Percentiles rank a stretch among this genome's conserved stretches.
phyloP scores from a whole-genome alignment of 208 protist genomes.

The Dictyostelium gargantuum region DNA sequence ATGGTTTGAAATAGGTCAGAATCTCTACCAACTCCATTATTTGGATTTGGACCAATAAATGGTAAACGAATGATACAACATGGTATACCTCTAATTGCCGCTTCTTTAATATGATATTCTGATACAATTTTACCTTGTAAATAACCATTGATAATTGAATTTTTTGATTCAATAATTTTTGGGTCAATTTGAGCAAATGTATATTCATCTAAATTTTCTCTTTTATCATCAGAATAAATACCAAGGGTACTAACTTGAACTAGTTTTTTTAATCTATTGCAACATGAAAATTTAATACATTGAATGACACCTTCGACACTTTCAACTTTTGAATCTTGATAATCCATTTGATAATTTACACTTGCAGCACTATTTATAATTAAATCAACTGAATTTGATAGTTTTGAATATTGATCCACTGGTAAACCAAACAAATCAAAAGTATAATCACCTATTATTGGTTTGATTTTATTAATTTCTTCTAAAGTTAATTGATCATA shows the following conservation, averaged over 20 bases:
- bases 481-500: not conserved
- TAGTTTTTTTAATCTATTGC: not conserved
- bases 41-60: not conserved
- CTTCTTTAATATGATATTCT: not conserved
- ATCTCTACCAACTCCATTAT: not conserved
- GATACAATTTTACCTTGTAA: not conserved
- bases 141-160: not conserved
- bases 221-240: not conserved
- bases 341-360: not conserved
- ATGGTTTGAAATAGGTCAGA: not conserved
- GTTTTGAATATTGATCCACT: not conserved
- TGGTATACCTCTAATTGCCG: not conserved
- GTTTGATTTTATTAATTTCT: not conserved
- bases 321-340: not conserved
- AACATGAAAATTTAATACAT: not conserved
- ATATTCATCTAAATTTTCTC: not conserved
- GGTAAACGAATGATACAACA: not conserved
- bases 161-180: not conserved
- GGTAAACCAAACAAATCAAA: not conserved
- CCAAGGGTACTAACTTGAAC: not conserved
- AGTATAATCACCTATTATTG: not conserved
- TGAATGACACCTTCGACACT: not conserved
- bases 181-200: not conserved
- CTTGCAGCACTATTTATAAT: constrained; percentile 16
- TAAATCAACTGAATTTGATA: not conserved